Evolutionary conservation across 768 basidiomycete genomes (phyloP).

Genomic region (Phanerochaete carnosa): DNA sequence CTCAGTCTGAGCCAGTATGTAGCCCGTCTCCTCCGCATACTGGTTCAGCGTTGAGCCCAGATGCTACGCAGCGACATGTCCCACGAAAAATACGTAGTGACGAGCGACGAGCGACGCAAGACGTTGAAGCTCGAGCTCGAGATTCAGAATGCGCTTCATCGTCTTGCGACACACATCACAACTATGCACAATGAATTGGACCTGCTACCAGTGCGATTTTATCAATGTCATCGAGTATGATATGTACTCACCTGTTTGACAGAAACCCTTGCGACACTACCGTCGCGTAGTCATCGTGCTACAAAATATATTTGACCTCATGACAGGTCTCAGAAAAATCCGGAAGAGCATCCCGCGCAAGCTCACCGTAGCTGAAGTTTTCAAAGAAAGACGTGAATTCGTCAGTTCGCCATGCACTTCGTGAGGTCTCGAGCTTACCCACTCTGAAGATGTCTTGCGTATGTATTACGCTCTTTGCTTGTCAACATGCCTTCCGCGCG

Average conservation of each 20-base stretch:
- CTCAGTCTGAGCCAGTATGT: constrained; percentile 39
- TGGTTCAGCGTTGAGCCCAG: background rate
- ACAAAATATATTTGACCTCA: constrained; percentile 39
- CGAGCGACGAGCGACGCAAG: constrained; percentile 29
- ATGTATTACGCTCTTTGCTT: constrained; percentile 45
- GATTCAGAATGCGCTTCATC: constrained; percentile 38
- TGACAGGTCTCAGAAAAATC: constrained; percentile 45
- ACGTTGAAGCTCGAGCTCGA: constrained; percentile 38
- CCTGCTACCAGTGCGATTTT: constrained; percentile 37
- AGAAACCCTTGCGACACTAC: constrained; percentile 49
- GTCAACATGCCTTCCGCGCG: constrained; percentile 44
- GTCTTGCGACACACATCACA: constrained; percentile 34
- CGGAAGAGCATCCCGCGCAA: constrained; percentile 43
- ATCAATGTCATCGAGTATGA: background rate
- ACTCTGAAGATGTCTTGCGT: constrained; percentile 40
- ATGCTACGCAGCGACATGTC: constrained; percentile 32
- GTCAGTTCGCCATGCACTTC: constrained; percentile 19
- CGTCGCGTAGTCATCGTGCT: constrained; percentile 33
- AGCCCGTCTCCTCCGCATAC: background rate
- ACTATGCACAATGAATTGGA: constrained; percentile 48
- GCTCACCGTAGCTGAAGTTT: constrained; percentile 37
- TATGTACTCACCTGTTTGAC: background rate
- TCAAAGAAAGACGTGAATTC: constrained; percentile 40
- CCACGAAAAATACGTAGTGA: constrained; percentile 20
- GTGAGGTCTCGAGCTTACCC: background rate